Conservation (phyloP, 2,329 filamentous ascomycete species). For the Xylaria sp. region DNA sequence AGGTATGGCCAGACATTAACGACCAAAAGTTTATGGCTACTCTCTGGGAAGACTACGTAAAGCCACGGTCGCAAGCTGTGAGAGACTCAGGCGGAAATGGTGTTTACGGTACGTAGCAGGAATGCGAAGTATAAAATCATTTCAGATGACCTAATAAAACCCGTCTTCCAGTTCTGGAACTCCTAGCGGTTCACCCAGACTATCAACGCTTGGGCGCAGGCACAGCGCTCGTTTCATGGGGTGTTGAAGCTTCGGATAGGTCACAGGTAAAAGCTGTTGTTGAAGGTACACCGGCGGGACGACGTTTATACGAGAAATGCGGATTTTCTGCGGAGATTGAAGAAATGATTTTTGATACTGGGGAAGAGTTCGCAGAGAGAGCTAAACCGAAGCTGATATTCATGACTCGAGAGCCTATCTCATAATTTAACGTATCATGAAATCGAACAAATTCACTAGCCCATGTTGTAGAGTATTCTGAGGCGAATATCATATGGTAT, state of each 20-base stretch:
- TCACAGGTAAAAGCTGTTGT: constrained; percentile 39
- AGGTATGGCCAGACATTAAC: constrained; percentile 40
- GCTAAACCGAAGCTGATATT: constrained; percentile 39
- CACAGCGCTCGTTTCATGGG: constrained; percentile 42
- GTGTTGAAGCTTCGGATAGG: constrained; percentile 38
- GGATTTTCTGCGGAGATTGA: constrained; percentile 41
- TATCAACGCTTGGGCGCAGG: constrained; percentile 42
- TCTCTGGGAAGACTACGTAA: constrained; percentile 43
- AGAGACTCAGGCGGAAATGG: constrained; percentile 35
- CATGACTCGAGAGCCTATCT: constrained; percentile 37
- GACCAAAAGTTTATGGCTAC: constrained; percentile 43
- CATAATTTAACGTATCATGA: neutral
- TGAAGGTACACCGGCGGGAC: constrained; percentile 39
- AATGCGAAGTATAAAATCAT: neutral
- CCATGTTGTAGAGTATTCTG: neutral
- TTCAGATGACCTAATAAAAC: neutral
- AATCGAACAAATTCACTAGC: neutral
- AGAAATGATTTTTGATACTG: constrained; percentile 40
- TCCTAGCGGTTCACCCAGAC: constrained; percentile 42
- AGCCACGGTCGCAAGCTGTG: constrained; percentile 37
- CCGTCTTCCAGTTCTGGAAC: constrained; percentile 40
- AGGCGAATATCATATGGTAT: neutral
- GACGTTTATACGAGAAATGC: constrained; percentile 42
- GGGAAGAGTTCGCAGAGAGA: constrained; percentile 37
- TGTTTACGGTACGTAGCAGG: constrained; percentile 39